Evolutionary conservation across 768 basidiomycete genomes (phyloP), one percentile per base, ranked within the genome.

Genomic region (Mycena venus): DNA sequence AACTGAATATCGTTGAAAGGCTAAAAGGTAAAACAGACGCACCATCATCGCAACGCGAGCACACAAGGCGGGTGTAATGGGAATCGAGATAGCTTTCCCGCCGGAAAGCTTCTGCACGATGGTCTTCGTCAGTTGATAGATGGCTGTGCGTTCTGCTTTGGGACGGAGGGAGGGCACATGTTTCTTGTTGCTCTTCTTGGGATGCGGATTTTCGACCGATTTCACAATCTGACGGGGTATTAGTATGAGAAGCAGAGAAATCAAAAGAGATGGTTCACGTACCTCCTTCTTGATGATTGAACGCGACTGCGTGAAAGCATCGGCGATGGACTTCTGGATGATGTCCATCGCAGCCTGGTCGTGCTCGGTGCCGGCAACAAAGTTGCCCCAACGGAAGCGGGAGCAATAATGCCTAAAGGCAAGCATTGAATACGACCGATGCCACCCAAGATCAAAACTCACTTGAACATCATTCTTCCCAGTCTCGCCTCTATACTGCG

Each of bases 221-320:
- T 55, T 56, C 53, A 67, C 66, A 19, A 67, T 58, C 66, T 56
- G n/a, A 32, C 25, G 14, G 17, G 29, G 34, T 25, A 53, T 53
- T 12, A 29, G 10, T 0, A 53, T n/a, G 44, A n/a, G n/a, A 49
- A 10, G 47, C 9, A 19, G 51, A 53, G 27, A 2, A 27, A 12
- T 9, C 11, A 7, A 31, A 21, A 56, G 5, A 42, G 9, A 25
- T 1, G 21, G 17, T 21, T n/a, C 17, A 55, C 66, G n/a, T 29
- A 69, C 58, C 68, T 69, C 68, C 32, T 69, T 69, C 58, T 69
- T 69, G 21, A 67, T 56, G 27, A 36, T 44, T 14, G 66, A 59
- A 14, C 68, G 58, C 0, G 56, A 60, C 51, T 69, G 68, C 29
- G 56, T 68, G 34, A 68, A 38, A 27, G 23, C 31, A 12, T 58